Evolutionary conservation across 1,284 basidiomycete species (phyloP).

Genomic region (Amylostereum chailletii): DNA sequence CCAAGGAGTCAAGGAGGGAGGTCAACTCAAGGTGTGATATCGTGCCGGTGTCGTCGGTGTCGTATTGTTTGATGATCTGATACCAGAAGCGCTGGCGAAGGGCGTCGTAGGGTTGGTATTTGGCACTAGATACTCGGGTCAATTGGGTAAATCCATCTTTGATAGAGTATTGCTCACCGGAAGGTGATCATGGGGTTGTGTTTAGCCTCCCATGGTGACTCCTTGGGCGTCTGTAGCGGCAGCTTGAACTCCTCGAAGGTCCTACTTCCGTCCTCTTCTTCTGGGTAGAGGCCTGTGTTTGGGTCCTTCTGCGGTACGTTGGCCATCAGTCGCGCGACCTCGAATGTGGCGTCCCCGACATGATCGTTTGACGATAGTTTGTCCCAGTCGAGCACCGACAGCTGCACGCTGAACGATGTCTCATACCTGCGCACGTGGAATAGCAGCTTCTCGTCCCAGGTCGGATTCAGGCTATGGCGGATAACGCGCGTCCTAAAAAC

Average conservation of each 20-base stretch:
- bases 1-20: constrained; percentile 96
- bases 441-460: constrained; percentile 93
- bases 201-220: constrained; percentile 55
- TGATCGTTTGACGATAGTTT: constrained; percentile 86
- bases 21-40: constrained; percentile 84
- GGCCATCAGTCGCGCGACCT: constrained; percentile 63
- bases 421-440: constrained; percentile 94
- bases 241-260: constrained; percentile 66
- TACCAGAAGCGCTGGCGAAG: constrained; percentile 90
- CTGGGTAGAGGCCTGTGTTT: constrained; percentile 65
- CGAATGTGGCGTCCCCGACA: constrained; percentile 70
- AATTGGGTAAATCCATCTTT: neutral
- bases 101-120: constrained; percentile 91
- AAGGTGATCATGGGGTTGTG: constrained; percentile 54
- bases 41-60: constrained; percentile 75
- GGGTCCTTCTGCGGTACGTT: constrained; percentile 69
- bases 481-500: constrained; percentile 92
- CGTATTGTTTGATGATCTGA: constrained; percentile 86
- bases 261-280: constrained; percentile 40
- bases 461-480: constrained; percentile 81
- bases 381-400: constrained; percentile 91
- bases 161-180: constrained; percentile 33
- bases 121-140: constrained; percentile 51
- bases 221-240: constrained; percentile 43
- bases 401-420: constrained; percentile 65